A percentile compares a stretch with the other conserved stretches of the same genome.
These are phyloP conservation scores for Delitschia confertaspora DNA, from an alignment of 495 filamentous ascomycete species.

Conservation along the genomic window DNA sequence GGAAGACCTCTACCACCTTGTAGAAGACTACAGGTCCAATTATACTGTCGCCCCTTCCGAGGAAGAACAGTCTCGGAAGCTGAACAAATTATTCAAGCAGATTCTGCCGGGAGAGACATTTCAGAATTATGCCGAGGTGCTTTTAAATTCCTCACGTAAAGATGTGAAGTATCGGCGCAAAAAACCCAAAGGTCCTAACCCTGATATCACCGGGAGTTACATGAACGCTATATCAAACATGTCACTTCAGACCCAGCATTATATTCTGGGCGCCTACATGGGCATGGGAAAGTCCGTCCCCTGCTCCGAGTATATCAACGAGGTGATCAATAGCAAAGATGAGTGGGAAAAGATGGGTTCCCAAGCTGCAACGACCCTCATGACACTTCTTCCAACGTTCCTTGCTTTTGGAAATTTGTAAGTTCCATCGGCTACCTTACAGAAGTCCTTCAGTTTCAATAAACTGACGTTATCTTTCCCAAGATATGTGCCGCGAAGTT, in stretches of 20 bases:
- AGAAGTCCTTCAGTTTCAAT: neutral
- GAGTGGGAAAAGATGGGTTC: constrained; percentile 21
- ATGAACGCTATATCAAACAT: constrained; percentile 3
- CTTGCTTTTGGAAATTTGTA: constrained; percentile 23
- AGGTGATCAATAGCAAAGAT: constrained; percentile 3
- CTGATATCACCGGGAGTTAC: neutral
- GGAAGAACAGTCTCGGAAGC: neutral
- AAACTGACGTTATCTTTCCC: neutral
- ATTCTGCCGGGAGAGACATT: neutral
- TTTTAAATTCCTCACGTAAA: neutral
- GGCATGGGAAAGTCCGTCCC: constrained; percentile 9
- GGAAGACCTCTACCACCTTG: neutral
- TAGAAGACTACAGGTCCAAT: neutral
- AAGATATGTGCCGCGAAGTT: constrained; percentile 21
- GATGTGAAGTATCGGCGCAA: no score
- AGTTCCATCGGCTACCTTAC: neutral
- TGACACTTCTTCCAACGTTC: constrained; percentile 24
- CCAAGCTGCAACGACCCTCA: constrained; percentile 18
- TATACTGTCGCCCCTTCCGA: neutral
- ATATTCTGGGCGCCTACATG: constrained; percentile 13
- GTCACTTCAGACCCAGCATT: neutral
- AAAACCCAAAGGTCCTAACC: neutral
- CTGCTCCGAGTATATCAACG: constrained; percentile 10
- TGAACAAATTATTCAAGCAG: neutral
- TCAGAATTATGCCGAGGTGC: neutral